phyloP scores from a whole-genome alignment of 306 rosid species.

The Sicyos edulis region DNA sequence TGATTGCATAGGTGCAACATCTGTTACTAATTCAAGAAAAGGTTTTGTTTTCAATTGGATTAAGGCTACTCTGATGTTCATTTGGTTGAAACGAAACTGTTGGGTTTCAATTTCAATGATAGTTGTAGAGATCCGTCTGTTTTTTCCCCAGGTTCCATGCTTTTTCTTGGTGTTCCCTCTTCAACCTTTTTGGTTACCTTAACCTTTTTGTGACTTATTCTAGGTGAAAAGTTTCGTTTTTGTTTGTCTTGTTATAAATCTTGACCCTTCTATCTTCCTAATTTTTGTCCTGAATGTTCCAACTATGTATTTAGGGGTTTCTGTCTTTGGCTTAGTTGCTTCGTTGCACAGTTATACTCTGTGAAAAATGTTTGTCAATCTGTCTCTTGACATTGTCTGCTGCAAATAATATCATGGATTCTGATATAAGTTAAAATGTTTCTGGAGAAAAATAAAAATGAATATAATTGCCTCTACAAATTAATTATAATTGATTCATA shows the following conservation, averaged over 20 bases:
- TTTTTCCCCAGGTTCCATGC: not conserved
- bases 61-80: not conserved
- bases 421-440: slow-evolving; percentile 2
- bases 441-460: not conserved
- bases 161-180: not conserved
- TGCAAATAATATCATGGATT: not conserved
- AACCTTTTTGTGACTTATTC: not conserved
- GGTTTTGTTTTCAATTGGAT: not conserved
- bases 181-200: not conserved
- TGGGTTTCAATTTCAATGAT: not conserved
- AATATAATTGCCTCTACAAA: not conserved
- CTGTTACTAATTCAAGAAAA: slow-evolving; percentile 4
- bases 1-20: not conserved
- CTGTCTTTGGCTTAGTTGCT: slow-evolving; percentile 7
- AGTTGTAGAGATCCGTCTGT: slow-evolving; percentile 6
- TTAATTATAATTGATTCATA: not conserved
- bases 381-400: not conserved
- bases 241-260: not conserved
- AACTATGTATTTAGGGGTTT: not conserved
- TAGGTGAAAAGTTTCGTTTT: not conserved
- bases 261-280: not conserved
- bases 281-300: not conserved
- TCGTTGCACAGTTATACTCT: not conserved
- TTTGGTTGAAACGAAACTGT: not conserved
- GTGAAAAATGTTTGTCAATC: not conserved